These are phyloP conservation scores for Yamadazyma sp. DNA, from an alignment of 805 yeast genomes.

Conservation along the genomic window DNA sequence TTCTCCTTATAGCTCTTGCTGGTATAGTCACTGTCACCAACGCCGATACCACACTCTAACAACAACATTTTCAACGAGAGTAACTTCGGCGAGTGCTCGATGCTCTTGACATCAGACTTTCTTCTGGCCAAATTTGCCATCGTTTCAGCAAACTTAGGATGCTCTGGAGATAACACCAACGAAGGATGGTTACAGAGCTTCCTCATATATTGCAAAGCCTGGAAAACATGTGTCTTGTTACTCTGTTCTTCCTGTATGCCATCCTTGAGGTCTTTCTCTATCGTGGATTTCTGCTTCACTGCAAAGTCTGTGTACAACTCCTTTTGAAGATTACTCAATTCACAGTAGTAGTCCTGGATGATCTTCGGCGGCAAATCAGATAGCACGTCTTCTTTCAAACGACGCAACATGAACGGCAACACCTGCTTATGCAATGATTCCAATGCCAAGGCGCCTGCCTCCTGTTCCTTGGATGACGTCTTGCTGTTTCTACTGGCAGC, in stretches of 20 bases:
- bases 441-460: slow-evolving; percentile 92
- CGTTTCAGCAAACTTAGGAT: slow-evolving; percentile 79
- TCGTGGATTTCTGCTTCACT: slow-evolving; percentile 72
- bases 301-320: slow-evolving; percentile 88
- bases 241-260: slow-evolving; percentile 30
- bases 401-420: slow-evolving; percentile 91
- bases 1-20: slow-evolving; percentile 25
- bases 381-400: slow-evolving; percentile 93
- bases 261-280: slow-evolving; percentile 60
- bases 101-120: slow-evolving; percentile 62
- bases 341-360: slow-evolving; percentile 97
- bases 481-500: slow-evolving; percentile 90
- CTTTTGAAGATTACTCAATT: slow-evolving; percentile 85
- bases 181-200: slow-evolving; percentile 97
- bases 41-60: slow-evolving; percentile 90
- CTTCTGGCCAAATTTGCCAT: slow-evolving; percentile 56
- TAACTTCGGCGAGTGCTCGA: slow-evolving; percentile 88
- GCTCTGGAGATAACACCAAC: slow-evolving; percentile 75
- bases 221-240: slow-evolving; percentile 90
- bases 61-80: slow-evolving; percentile 76
- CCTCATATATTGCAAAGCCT: slow-evolving; percentile 95
- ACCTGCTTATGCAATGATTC: slow-evolving; percentile 97
- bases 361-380: slow-evolving; percentile 97
- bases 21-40: slow-evolving; percentile 35
- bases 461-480: slow-evolving; percentile 90